Base-by-base conservation (phyloP, 805 yeast genomes). In the Starmerella sirachaensis region DNA sequence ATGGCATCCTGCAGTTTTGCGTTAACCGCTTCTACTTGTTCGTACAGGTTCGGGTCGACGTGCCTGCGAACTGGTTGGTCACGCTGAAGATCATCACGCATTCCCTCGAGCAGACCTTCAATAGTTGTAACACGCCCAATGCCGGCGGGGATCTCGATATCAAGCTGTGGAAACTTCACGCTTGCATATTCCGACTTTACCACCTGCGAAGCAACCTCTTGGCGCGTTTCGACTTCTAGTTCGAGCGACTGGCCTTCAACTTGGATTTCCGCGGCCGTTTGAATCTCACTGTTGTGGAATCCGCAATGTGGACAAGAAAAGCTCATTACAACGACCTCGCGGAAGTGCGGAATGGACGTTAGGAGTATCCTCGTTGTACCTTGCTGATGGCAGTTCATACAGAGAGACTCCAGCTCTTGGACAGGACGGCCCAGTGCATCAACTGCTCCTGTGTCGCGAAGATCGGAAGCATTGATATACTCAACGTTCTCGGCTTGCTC, bases 251-350 rank as follows among this genome's bases (percentile, higher is more conserved):
- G 60, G 23, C 98, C 99, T 60, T 81, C 82, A 51, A 79, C 88
- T 52, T 88, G 93, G 46, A 91, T 84, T 39, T 73, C 73, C 5
- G 91, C 76, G 5, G 98, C 99, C n/a, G 96, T 80, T 65, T 91
- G 98, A 49, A 91, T 72, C 62, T 91, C 98, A 27, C 83, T 73
- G 66, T 84, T 88, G 57, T 78, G 81, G 56, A 83, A 74, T 1
- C 83, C 82, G 65, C 99, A 91, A 60, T 86, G 96, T 19, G 91
- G 88, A 61, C 99, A 91, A 49, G 77, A 82, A 59, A 91, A 91
- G 1, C 96, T 85, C 93, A 91, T 88, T 40, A 91, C 58, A 35
- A 91, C 80, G 36, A 91, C 74, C 58, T 91, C 96, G 47, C 86
- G 68, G 63, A 91, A 91, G 53, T 66, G 84, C 14, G 99, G 99